Evolutionary conservation across 257 asterid species (phyloP), one percentile per base, ranked within the genome.

Genomic region (Salvia miltiorrhiza): DNA sequence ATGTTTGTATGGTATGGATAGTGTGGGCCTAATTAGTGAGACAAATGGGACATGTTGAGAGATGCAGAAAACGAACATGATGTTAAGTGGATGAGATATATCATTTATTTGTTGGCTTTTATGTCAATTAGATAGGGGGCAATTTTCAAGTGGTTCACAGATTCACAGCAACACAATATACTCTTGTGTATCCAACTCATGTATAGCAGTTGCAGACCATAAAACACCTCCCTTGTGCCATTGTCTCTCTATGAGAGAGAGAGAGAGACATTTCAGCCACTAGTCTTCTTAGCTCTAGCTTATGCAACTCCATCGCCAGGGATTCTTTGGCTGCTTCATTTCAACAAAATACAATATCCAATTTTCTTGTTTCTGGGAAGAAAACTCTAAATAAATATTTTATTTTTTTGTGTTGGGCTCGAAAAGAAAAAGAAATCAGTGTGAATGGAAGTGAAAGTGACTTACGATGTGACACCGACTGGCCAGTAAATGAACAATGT

Each of bases 61-160:
- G 84, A 79, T 81, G 23, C 55, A 50, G 71, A 67, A 50, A 77
- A 63, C 43, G 58, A 77, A 79, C 57, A 72, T 72, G 79, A 76
- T 79, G 83, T 68, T 68, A 69, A 77, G 76, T 74, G 66, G 66
- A 24, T 48, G 48, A 44, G 28, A 65, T 80, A 72, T 79, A 70
- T 83, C 84, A 88, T 86, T 88, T 79, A 88, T 78, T 90, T 79
- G 76, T 82, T 73, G 84, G 88, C 82, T 83, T 77, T 56, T 78
- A 67, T 90, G 92, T 85, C 87, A 79, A 86, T 77, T 68, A 65
- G 84, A 85, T 83, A 73, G 89, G 81, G 78, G 85, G 83, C 93
- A 85, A 74, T 74, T 61, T 77, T 78, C 87, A 73, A 82, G 87
- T 82, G 87, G 85, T 69, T 68, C 60, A 71, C 70, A 78, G 76